A percentile compares a stretch with the other conserved stretches of the same genome.
Evolutionary conservation across 2,329 filamentous ascomycete genomes (phyloP).

Genomic region (Arthrobotrys sphaeroides): DNA sequence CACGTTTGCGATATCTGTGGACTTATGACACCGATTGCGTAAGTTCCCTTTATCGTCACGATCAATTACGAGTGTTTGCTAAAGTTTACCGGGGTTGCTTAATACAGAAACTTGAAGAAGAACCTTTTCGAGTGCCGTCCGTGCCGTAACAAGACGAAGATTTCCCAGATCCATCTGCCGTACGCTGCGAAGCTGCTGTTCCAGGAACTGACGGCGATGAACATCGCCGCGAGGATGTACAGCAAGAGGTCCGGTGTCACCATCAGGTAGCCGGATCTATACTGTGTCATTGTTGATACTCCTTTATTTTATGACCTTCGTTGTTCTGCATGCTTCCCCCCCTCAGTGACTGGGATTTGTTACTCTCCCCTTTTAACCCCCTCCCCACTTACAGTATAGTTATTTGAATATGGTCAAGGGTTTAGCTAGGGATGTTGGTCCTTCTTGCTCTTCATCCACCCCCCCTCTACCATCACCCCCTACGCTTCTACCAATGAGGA

Average conservation of each 20-base stretch:
- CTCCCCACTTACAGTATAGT: too few species aligned
- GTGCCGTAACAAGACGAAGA: slow-evolving; percentile 99
- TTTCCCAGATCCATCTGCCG: slow-evolving; percentile 96
- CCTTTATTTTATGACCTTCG: too few species aligned
- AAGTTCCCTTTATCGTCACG: slow-evolving; percentile 68
- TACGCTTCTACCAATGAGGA: too few species aligned
- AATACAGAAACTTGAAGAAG: slow-evolving; percentile 83
- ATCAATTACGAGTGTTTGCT: slow-evolving; percentile 58
- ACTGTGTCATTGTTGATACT: too few species aligned
- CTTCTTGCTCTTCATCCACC: neutral
- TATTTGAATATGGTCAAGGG: too few species aligned
- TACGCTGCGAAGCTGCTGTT: slow-evolving; percentile 98
- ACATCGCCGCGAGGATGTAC: slow-evolving; percentile 97
- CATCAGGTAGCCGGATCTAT: slow-evolving; percentile 67
- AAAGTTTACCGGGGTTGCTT: too few species aligned
- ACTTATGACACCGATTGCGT: slow-evolving; percentile 98
- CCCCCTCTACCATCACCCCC: neutral
- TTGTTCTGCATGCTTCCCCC: neutral
- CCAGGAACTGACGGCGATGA: slow-evolving; percentile 98
- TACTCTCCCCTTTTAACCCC: neutral
- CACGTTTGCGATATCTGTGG: slow-evolving; percentile 99
- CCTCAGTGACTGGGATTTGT: neutral
- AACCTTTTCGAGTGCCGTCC: slow-evolving; percentile 95
- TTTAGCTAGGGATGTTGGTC: too few species aligned
- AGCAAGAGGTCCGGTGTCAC: slow-evolving; percentile 82